Conservation (phyloP, 169 alveolate genomes). For the Cyclospora cayetanensis region DNA sequence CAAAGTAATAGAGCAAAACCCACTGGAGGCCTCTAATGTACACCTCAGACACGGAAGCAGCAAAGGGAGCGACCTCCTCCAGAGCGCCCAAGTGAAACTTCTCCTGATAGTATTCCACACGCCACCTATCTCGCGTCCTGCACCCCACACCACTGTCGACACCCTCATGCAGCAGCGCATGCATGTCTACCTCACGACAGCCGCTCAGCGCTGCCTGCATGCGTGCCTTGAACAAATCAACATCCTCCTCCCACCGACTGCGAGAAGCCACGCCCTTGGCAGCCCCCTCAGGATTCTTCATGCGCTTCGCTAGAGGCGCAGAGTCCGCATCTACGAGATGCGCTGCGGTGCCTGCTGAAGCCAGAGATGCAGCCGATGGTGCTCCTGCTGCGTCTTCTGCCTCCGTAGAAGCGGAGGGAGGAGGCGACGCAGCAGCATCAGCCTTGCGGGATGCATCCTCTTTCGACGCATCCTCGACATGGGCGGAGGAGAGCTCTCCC, state of each 20-base stretch:
- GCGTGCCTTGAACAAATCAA: conserved; percentile 22
- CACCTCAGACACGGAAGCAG: neutral
- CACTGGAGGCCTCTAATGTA: conserved; percentile 68
- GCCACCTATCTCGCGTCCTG: conserved; percentile 12
- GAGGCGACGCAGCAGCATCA: neutral
- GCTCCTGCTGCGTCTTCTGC: neutral
- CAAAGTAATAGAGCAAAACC: conserved; percentile 75
- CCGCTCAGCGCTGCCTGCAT: neutral
- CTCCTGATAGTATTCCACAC: conserved; percentile 15
- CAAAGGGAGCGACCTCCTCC: neutral
- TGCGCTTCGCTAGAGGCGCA: neutral
- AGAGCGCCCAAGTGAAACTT: conserved; percentile 38
- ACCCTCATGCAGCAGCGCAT: conserved; percentile 33
- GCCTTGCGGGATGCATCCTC: neutral
- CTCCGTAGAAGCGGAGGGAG: too few species aligned
- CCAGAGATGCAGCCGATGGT: neutral
- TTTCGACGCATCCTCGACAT: neutral
- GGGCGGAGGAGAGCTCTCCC: neutral
- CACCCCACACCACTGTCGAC: conserved; percentile 60
- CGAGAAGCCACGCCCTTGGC: neutral
- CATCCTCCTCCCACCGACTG: conserved; percentile 9
- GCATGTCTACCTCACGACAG: neutral
- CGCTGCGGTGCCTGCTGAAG: neutral
- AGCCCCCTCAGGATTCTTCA: neutral
- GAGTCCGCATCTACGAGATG: neutral